Evolutionary conservation across 2,329 filamentous ascomycete genomes (phyloP).

Genomic region (Arthroderma uncinatum): DNA sequence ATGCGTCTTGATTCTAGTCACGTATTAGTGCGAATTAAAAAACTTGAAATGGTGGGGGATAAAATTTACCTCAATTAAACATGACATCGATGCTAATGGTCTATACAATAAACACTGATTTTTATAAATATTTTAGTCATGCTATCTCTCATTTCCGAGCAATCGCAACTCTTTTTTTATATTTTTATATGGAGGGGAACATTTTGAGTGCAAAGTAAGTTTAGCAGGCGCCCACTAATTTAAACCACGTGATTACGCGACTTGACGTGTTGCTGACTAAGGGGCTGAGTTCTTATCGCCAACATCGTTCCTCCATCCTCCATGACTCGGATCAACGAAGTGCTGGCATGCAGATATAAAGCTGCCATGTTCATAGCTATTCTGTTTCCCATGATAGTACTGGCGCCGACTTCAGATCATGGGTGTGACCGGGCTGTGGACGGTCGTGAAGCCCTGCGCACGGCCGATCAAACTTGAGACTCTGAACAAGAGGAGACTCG

Average conservation of each 20-base stretch:
- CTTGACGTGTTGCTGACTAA: not conserved
- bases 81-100: constrained; percentile 14
- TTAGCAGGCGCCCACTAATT: not conserved
- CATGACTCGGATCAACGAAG: not conserved
- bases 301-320: not conserved
- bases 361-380: not conserved
- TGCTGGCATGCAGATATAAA: not conserved
- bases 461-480: constrained; percentile 93
- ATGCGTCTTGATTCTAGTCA: constrained; percentile 31
- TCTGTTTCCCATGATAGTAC: not conserved
- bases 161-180: not conserved
- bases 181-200: not conserved
- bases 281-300: not conserved
- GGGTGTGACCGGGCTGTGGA: constrained; percentile 98
- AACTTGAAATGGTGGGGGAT: not conserved
- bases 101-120: not conserved
- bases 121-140: not conserved
- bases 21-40: not conserved
- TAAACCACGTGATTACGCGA: not conserved
- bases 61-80: constrained; percentile 13
- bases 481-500: constrained; percentile 88
- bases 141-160: not conserved
- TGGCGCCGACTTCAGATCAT: constrained; percentile 39
- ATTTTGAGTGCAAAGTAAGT: not conserved
- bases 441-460: constrained; percentile 85